Conservation (phyloP, 2,329 filamentous ascomycete genomes). For the Nemania abortiva region DNA sequence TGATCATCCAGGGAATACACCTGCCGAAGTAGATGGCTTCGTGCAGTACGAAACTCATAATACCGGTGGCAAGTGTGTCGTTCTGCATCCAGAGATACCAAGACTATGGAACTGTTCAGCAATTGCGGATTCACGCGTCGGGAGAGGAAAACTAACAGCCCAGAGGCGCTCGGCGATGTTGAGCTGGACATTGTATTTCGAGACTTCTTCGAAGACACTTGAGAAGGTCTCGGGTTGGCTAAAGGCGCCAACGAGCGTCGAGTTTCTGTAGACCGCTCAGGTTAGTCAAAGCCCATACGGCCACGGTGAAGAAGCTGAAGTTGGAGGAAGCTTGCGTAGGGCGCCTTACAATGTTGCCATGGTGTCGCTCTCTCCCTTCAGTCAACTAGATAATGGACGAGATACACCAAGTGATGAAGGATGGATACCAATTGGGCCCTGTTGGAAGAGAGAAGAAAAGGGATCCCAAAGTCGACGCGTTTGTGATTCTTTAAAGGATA, state of each 20-base stretch:
- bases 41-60: conserved; percentile 97
- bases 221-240: conserved; percentile 66
- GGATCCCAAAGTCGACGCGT: conserved; percentile 17
- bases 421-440: conserved; percentile 9
- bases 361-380: conserved; percentile 28
- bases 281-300: conserved; percentile 18
- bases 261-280: conserved; percentile 58
- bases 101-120: conserved; percentile 59
- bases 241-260: conserved; percentile 60
- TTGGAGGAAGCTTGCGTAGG: conserved; percentile 1
- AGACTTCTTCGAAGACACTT: conserved; percentile 71
- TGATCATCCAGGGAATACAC: conserved; percentile 89
- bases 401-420: conserved; percentile 20
- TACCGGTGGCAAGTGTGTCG: conserved; percentile 93
- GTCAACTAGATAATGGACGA: conserved; percentile 16
- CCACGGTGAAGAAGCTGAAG: not conserved
- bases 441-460: conserved; percentile 10
- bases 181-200: conserved; percentile 84
- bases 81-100: conserved; percentile 99
- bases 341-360: conserved; percentile 51
- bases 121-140: conserved; percentile 37
- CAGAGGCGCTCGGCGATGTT: conserved; percentile 90
- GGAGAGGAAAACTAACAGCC: conserved; percentile 69
- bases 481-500: conserved; percentile 26
- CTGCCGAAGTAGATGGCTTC: conserved; percentile 95